Base-by-base conservation (phyloP, 495 filamentous ascomycete genomes). In the Penicillium ochrochloron region DNA sequence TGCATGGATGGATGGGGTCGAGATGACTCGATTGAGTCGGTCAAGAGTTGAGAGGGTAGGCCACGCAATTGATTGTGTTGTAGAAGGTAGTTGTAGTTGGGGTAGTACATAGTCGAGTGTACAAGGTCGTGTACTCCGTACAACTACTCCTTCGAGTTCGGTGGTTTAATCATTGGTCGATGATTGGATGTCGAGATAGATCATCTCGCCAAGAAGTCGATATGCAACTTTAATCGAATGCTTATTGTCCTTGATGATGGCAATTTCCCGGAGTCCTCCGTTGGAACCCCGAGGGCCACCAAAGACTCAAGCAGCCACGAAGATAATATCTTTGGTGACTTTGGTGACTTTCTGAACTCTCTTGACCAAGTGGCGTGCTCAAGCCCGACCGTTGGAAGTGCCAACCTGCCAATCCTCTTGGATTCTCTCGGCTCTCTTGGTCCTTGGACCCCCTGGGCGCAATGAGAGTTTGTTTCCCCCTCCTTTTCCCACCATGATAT, bases 161-260 rank as follows among this genome's bases (percentile, higher is more conserved):
- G 7, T 10, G 31, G 11, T 10, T 1, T 44, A 17, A n/a, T 44
- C 41, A 5, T n/a, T 1, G 5, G 11, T 42, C 39, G 5, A 17
- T 17, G 14, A 44, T 2, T n/a, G 19, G 19, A 41, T 23, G n/a
- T 14, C 33, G 34, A 9, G 29, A 3, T 5, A 3, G 15, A 37
- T 37, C 33, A 34, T 54, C 53, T 39, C 21, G 53, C 53, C 53
- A 56, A 56, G 53, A 56, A 10, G 15, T 39, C 33, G 11, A 39
- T 39, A 56, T 56, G 34, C 53, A 56, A 56, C 53, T 56, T 56
- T 56, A 56, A 56, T 39, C 53, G 14, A 56, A 54, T 31, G 27
- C 21, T 46, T 21, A 46, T 23, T 23, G 7, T 48, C 12, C 44
- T 25, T 23, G 1, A 10, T 25, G 23, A 8, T 17, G 9, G 21